These are phyloP conservation scores for Mycena rosella DNA, from an alignment of 768 basidiomycete genomes.

Conservation along the genomic window DNA sequence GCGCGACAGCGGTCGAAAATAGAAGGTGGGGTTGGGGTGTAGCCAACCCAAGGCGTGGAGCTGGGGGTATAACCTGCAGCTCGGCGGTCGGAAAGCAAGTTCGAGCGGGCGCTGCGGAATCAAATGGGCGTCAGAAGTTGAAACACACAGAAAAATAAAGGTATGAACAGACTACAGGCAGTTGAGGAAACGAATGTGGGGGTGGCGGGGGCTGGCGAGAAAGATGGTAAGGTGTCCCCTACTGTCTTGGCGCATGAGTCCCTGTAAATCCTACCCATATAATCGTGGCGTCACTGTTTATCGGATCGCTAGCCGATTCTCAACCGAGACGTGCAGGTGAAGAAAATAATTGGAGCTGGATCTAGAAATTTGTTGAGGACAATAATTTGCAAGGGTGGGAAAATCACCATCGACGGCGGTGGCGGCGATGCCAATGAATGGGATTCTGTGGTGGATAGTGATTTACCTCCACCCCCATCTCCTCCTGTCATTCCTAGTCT, in stretches of 20 bases:
- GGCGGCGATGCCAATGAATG: background rate
- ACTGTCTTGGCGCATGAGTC: background rate
- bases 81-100: background rate
- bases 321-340: conserved; percentile 10
- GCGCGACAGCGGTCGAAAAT: too few species aligned
- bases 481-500: too few species aligned
- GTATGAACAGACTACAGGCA: too few species aligned
- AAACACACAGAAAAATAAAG: too few species aligned
- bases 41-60: conserved; percentile 1
- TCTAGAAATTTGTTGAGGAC: background rate
- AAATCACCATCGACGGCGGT: background rate
- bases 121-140: too few species aligned
- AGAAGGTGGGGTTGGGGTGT: too few species aligned
- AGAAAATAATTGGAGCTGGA: background rate
- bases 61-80: conserved; percentile 12
- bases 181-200: too few species aligned
- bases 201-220: background rate
- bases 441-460: too few species aligned
- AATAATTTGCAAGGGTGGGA: too few species aligned
- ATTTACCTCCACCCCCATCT: too few species aligned
- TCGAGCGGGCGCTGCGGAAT: background rate
- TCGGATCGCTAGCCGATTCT: conserved; percentile 14
- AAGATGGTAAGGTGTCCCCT: background rate
- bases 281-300: background rate
- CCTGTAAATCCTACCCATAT: too few species aligned